These are phyloP conservation scores for Aspergillus hancockii DNA, from an alignment of 495 filamentous ascomycete species.

Conservation along the genomic window DNA sequence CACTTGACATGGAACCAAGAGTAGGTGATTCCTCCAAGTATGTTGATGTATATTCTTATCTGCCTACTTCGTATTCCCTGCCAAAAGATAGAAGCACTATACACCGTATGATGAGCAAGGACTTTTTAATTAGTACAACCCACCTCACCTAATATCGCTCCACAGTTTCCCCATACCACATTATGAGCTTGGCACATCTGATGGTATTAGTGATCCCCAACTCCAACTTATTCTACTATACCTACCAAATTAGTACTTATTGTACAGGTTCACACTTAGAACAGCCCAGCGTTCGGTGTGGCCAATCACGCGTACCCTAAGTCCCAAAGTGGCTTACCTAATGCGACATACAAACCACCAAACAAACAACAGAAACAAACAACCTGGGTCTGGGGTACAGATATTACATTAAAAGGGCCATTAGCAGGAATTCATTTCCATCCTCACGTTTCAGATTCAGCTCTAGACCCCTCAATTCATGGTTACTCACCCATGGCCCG, in stretches of 20 bases:
- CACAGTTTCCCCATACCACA: neutral
- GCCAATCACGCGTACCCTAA: neutral
- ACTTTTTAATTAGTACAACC: neutral
- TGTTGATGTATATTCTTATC: too few relatives aligned
- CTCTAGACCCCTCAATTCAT: neutral
- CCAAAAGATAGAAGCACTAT: too few relatives aligned
- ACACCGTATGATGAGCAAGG: neutral
- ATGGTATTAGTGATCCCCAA: too few relatives aligned
- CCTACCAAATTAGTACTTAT: neutral
- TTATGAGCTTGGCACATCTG: neutral
- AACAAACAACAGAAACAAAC: constrained; percentile 9
- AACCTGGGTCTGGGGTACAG: neutral
- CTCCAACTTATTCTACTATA: too few relatives aligned
- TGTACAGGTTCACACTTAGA: neutral
- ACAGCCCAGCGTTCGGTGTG: neutral
- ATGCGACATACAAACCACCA: constrained; percentile 11
- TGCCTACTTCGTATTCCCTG: too few relatives aligned
- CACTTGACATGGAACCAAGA: too few relatives aligned
- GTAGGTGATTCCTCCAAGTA: too few relatives aligned
- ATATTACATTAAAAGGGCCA: neutral
- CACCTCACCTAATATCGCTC: neutral
- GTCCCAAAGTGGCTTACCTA: constrained; percentile 7
- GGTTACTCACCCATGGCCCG: constrained; percentile 16
- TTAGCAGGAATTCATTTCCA: neutral
- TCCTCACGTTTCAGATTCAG: constrained; percentile 14